Base-by-base conservation (phyloP, 2,329 filamentous ascomycete species). In the Exutisphaerella laricina region DNA sequence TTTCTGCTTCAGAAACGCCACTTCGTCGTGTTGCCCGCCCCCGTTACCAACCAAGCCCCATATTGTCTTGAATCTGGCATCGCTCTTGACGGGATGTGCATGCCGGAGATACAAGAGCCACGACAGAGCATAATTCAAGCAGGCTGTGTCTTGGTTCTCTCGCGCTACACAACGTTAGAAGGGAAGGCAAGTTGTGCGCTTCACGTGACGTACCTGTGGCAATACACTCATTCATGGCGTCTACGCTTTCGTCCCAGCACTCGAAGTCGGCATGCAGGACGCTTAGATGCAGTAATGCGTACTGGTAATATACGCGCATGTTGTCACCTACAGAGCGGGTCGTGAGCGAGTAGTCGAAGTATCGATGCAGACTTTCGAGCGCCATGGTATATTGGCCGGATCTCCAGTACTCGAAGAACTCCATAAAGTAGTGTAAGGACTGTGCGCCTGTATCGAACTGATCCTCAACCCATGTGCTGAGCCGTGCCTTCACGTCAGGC, bases 51-150 rank as follows among this genome's bases (percentile, higher is more conserved):
- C 47, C 14, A 58, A 44, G n/a, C 55, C 54, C 1, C 53, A 47
- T 1, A 57, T 46, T n/a, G 46, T 53, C 4, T 44, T 45, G 23
- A 52, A 58, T 1, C 47, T 47, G 18, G 50, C 44, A 5, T n/a
- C 31, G 12, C 46, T 46, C 32, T 49, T 55, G 14, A 50, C 79
- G 74, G 0, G 88, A 85, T 90, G 88, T 0, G 85, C 80, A 58
- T 88, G 86, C n/a, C 84, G 85, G 56, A 96, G 94, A 60, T 96
- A 88, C 58, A 94, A 94, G 2, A 97, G 73, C 92, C 92, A 98
- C 59, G 88, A 94, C 48, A 98, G 77, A 22, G 88, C 86, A 66
- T 94, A 97, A 64, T 96, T 97, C 43, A 98, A 74, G 60, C 92
- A 97, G 3, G 79, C 82, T 72, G 88, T 86, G 60, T 98, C 92